Base-by-base conservation (phyloP, 2,329 filamentous ascomycete species). In the Talaromyces sp. region DNA sequence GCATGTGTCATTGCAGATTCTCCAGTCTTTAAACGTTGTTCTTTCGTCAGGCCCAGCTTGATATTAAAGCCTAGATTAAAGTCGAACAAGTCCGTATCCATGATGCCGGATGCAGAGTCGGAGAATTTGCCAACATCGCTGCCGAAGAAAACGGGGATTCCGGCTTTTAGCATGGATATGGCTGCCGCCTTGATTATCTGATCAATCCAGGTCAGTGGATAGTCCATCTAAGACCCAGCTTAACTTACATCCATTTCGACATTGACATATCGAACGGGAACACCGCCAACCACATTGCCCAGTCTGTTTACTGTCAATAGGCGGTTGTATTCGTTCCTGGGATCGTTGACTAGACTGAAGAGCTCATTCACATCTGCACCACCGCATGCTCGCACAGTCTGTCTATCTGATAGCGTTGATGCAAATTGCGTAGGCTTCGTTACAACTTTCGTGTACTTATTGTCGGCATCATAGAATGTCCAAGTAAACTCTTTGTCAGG, bases 1-100 rank as follows among this genome's bases (percentile, higher is more conserved):
- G 93, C 93, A 72, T 96, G 93, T 0, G 92, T 96, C 92, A 97
- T 96, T 60, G 86, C 84, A 62, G 86, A 89, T 79, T 96, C 92
- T 11, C 90, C 88, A 0, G 89, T 89, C 71, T 85, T 82, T 54
- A 97, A 80, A 3, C 92, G 82, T 71, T 92, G 85, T 0, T 90
- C 89, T 78, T 96, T 96, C 72, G 81, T 86, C 85, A 96, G 84
- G 19, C 86, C 87, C 9, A 94, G 83, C 63, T 83, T 84, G 67
- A 92, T 84, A 71, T 93, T 91, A 78, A 96, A 92, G n/a, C 91
- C 92, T 1, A 96, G 85, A 70, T 90, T 86, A 76, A 94, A 95
- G 76, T 95, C 89, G 72, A 89, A 87, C 4, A 96, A 81, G 1
- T 85, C 83, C 0, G 89, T 84, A 75, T 96, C 92, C 90, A 96